phyloP scores from a whole-genome alignment of 2,329 filamentous ascomycete species.

The Arthrobotrys pseudoclavata region DNA sequence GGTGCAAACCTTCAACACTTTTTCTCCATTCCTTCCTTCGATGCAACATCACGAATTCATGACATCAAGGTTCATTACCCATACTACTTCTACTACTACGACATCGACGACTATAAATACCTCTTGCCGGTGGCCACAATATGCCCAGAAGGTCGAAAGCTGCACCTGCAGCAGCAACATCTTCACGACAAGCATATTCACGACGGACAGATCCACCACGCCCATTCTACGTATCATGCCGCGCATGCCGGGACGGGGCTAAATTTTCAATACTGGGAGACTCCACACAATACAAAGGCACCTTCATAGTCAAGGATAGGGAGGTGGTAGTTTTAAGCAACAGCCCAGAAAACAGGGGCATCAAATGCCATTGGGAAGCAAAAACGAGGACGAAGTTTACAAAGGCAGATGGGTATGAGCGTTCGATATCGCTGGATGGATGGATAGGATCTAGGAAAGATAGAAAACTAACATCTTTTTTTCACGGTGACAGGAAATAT shows the following conservation, averaged over 20 bases:
- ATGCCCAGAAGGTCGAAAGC: slow-evolving; percentile 6
- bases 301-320: not conserved
- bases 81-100: not conserved
- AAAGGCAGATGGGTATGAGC: not conserved
- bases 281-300: slow-evolving; percentile 2
- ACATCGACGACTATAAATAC: not conserved
- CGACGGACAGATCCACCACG: not conserved
- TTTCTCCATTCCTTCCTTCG: not conserved
- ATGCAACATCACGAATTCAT: slow-evolving; percentile 3
- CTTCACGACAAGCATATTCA: not conserved
- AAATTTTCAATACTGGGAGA: slow-evolving; percentile 19
- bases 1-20: not conserved
- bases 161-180: not conserved
- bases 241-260: slow-evolving; percentile 18
- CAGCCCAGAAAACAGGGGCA: not conserved
- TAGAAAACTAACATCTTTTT: not conserved
- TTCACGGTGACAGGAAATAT: not conserved
- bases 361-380: not conserved
- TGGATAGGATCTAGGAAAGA: not conserved
- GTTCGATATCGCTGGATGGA: not conserved
- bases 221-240: slow-evolving; percentile 8
- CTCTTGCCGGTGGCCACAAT: not conserved
- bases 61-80: not conserved
- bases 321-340: slow-evolving; percentile 13
- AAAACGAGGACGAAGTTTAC: not conserved